Base-by-base conservation (phyloP, 345 rosid species). In the Garcia nutans region DNA sequence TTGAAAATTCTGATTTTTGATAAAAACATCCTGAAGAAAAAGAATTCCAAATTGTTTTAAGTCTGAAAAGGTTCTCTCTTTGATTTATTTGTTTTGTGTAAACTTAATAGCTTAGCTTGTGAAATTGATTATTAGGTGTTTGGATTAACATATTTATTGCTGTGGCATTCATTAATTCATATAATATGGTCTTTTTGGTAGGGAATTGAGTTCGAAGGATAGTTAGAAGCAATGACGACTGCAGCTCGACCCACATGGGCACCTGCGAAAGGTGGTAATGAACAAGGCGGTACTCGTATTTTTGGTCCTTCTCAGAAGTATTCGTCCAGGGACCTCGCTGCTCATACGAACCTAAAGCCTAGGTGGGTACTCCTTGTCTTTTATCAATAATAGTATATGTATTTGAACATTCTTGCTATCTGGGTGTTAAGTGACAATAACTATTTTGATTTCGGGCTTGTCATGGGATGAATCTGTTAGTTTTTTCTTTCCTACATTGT, bases 201-300 rank as follows among this genome's bases (percentile, higher is more conserved):
- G 74, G 68, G 6, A 22, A 60, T 45, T 44, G 49, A 61, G 3
- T 33, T 33, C 41, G 41, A 3, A 49, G 65, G 70, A n/a, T 16
- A 71, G 63, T 37, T 23, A 61, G 74, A 49, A 73, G 77, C n/a
- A 37, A 95, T 92, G 99, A 96, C 99, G 74, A 93, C 98, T 23
- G 99, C 98, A 15, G 98, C 99, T 64, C 79, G 98, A 70, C 99
- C 99, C 5, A 96, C 99, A 2, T 96, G 99, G 99, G 97, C 96
- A 24, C 99, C 99, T 50, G 99, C 98, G 0, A 96, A 96, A 87
- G 99, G 99, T 77, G 97, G 99, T 8, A 91, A 93, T 71, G 99
- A 96, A 85, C 98, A 93, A 67, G 99, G 99, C 5, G 99, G 98
- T 45, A 89, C 99, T 70, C 88, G 99, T 57, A 92, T 96, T 56